A percentile compares a stretch with the other conserved stretches of the same genome.
Conservation (phyloP, 495 filamentous ascomycete genomes). For the Podospora didyma region DNA sequence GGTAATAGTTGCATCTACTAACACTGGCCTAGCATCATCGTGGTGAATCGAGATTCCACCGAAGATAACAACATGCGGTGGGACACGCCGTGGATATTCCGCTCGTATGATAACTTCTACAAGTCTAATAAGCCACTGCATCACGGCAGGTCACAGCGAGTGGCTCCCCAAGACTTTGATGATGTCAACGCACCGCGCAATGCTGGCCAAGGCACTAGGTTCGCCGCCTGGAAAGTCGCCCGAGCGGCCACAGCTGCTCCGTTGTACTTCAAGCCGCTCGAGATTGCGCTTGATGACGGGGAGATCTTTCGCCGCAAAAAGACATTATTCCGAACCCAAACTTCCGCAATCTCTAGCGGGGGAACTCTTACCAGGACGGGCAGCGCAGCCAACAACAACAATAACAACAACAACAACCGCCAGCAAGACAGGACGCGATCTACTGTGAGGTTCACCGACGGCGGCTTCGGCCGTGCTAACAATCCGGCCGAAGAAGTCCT, state of each 20-base stretch:
- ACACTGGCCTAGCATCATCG: neutral
- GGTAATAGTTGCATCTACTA: neutral
- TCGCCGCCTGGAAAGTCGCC: slow-evolving; percentile 4
- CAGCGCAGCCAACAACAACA: neutral
- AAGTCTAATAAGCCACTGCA: neutral
- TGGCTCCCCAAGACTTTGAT: neutral
- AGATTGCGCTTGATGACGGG: neutral
- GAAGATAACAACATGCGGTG: neutral
- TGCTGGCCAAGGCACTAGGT: neutral
- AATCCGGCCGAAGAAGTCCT: neutral
- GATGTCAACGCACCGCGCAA: neutral
- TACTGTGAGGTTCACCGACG: slow-evolving; percentile 1
- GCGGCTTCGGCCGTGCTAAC: neutral
- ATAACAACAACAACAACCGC: neutral
- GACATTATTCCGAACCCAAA: neutral
- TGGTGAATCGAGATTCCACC: neutral
- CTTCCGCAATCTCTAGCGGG: too few relatives aligned
- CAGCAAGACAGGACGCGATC: neutral
- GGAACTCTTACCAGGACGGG: too few relatives aligned
- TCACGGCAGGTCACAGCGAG: neutral
- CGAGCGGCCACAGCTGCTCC: neutral
- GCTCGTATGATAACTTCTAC: neutral
- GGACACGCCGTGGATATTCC: neutral
- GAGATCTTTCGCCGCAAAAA: neutral
- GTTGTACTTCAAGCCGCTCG: neutral